A percentile compares a stretch with the other conserved stretches of the same genome.
phyloP scores from a whole-genome alignment of 495 filamentous ascomycete species.

The Lophiotrema nucula region DNA sequence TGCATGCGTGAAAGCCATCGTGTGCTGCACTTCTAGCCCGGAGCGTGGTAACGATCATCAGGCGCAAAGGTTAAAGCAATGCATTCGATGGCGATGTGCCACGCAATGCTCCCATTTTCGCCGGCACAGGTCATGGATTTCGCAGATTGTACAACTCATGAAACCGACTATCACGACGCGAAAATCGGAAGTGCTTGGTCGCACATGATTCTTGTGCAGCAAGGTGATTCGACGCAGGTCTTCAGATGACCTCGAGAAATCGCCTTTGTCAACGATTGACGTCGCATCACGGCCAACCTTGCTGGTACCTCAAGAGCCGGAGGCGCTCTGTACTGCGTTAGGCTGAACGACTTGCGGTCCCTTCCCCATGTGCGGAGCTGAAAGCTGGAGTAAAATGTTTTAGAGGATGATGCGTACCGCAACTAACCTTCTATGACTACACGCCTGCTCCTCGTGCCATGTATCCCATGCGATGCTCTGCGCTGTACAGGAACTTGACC shows the following conservation, averaged over 20 bases:
- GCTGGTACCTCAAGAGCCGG: not conserved
- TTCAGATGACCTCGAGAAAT: constrained; percentile 34
- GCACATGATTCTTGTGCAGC: constrained; percentile 34
- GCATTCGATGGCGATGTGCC: constrained; percentile 5
- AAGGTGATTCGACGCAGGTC: constrained; percentile 28
- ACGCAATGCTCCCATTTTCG: constrained; percentile 19
- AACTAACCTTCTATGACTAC: no score
- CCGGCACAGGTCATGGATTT: constrained; percentile 24
- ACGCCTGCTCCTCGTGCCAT: constrained; percentile 8
- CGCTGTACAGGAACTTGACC: constrained; percentile 17
- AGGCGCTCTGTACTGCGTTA: not conserved
- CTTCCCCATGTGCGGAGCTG: no score
- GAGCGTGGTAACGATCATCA: constrained; percentile 25
- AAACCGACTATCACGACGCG: constrained; percentile 35
- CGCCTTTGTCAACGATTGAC: constrained; percentile 21
- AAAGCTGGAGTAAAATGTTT: constrained; percentile 20
- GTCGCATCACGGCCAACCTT: constrained; percentile 20
- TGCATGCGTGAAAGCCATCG: constrained; percentile 13
- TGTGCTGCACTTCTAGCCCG: constrained; percentile 14
- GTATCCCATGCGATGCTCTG: constrained; percentile 11
- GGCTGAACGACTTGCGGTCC: no score
- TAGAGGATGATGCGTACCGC: no score
- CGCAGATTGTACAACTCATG: constrained; percentile 37
- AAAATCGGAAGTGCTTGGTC: constrained; percentile 14
- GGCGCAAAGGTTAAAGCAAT: no score